Percentiles rank a stretch among this genome's conserved stretches.
Evolutionary conservation across 2,329 filamentous ascomycete species (phyloP).

Genomic region (Metarhizium sp.): DNA sequence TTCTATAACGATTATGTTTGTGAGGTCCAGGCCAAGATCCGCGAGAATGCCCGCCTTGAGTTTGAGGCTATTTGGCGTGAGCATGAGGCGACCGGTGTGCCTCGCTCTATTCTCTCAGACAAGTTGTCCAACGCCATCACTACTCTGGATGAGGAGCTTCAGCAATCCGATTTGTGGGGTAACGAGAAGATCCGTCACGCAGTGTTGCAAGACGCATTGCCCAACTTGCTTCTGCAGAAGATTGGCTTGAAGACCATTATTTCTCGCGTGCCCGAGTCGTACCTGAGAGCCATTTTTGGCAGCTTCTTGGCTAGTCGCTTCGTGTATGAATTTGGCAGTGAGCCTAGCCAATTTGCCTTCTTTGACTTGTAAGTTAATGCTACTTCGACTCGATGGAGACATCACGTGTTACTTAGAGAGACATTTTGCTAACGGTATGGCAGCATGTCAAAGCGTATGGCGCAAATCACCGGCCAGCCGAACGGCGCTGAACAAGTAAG

Average conservation of each 20-base stretch:
- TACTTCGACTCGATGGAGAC: not conserved
- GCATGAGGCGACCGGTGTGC: slow-evolving; percentile 67
- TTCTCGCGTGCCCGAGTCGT: slow-evolving; percentile 78
- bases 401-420: not conserved
- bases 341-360: slow-evolving; percentile 93
- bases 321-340: slow-evolving; percentile 90
- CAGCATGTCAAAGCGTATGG: slow-evolving; percentile 58
- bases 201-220: slow-evolving; percentile 78
- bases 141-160: slow-evolving; percentile 91
- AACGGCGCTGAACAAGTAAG: slow-evolving; percentile 18
- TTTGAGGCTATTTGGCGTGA: slow-evolving; percentile 99
- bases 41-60: slow-evolving; percentile 83
- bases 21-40: slow-evolving; percentile 82
- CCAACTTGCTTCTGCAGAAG: slow-evolving; percentile 73
- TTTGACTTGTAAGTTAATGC: slow-evolving; percentile 77
- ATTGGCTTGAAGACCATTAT: slow-evolving; percentile 87
- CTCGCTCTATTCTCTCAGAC: slow-evolving; percentile 84
- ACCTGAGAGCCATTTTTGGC: slow-evolving; percentile 91
- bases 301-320: slow-evolving; percentile 92
- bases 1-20: slow-evolving; percentile 95
- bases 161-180: slow-evolving; percentile 85
- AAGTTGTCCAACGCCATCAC: slow-evolving; percentile 88
- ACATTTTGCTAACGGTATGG: slow-evolving; percentile 2
- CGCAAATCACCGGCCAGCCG: slow-evolving; percentile 26
- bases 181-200: slow-evolving; percentile 68